Conservation (phyloP, 768 basidiomycete species). For the Filobasidium floriforme region DNA sequence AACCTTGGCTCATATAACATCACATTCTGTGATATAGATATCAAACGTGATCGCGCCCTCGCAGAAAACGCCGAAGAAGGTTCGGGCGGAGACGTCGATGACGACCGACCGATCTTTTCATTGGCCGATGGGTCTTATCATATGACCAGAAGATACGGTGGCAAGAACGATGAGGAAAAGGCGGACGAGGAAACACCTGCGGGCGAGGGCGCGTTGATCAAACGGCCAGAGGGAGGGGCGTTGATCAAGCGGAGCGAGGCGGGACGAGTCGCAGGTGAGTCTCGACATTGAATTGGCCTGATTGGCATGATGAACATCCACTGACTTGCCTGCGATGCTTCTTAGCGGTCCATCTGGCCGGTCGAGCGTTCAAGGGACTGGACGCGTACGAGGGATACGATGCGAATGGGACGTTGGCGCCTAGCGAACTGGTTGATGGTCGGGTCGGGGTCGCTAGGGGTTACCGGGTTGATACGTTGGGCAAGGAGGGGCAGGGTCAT, state of each 20-base stretch:
- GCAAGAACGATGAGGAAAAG: slow-evolving; percentile 3
- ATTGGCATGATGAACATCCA: not conserved
- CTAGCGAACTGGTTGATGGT: slow-evolving; percentile 77
- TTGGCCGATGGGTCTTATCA: slow-evolving; percentile 78
- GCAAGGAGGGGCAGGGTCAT: slow-evolving; percentile 9
- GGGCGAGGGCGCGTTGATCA: slow-evolving; percentile 18
- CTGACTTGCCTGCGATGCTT: not conserved
- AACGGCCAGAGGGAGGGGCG: slow-evolving; percentile 4
- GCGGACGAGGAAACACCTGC: not conserved
- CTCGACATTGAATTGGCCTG: not conserved
- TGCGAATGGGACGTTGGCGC: slow-evolving; percentile 43
- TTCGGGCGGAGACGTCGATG: slow-evolving; percentile 49
- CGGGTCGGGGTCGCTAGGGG: slow-evolving; percentile 80
- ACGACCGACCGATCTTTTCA: slow-evolving; percentile 73
- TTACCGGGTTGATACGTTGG: slow-evolving; percentile 54
- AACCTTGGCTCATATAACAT: not conserved
- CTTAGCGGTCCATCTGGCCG: slow-evolving; percentile 63
- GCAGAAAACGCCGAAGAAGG: slow-evolving; percentile 25
- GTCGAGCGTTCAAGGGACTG: slow-evolving; percentile 69
- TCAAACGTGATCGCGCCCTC: slow-evolving; percentile 14
- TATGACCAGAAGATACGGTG: slow-evolving; percentile 44
- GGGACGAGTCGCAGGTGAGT: slow-evolving; percentile 66
- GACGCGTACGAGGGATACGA: slow-evolving; percentile 52
- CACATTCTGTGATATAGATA: not conserved
- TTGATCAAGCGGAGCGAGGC: slow-evolving; percentile 38